Conservation (phyloP, 2,329 filamentous ascomycete species). For the Dothistroma pini region DNA sequence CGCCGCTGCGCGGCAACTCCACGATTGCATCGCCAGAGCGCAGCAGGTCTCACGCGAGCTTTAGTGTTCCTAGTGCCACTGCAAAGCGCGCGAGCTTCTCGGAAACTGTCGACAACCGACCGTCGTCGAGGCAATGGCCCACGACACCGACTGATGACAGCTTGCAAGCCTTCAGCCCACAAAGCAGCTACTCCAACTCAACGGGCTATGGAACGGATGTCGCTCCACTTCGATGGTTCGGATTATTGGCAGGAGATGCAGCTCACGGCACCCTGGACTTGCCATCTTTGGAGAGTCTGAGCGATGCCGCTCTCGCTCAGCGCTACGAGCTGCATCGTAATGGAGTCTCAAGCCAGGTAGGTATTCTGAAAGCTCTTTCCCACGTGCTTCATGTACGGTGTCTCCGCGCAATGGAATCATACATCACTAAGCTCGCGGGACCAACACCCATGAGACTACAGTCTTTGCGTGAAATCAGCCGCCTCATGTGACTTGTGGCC, state of each 20-base stretch:
- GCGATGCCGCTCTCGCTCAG: slow-evolving; percentile 25
- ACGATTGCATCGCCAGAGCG: slow-evolving; percentile 3
- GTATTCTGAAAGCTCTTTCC: not conserved
- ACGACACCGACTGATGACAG: slow-evolving; percentile 17
- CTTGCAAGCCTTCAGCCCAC: slow-evolving; percentile 24
- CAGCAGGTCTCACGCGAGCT: not conserved
- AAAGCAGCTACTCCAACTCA: slow-evolving; percentile 28
- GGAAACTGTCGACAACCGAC: slow-evolving; percentile 2
- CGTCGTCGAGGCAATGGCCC: slow-evolving; percentile 17
- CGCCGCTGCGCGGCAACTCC: not conserved
- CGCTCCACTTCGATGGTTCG: slow-evolving; percentile 50
- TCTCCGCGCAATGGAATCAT: not conserved
- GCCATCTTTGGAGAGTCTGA: slow-evolving; percentile 23
- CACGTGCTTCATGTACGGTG: not conserved
- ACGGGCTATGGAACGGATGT: slow-evolving; percentile 36
- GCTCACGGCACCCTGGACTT: slow-evolving; percentile 28
- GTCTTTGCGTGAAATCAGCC: not conserved
- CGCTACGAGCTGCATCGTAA: slow-evolving; percentile 23
- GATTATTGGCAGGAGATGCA: slow-evolving; percentile 46
- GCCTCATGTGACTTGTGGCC: not conserved
- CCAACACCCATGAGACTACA: not conserved
- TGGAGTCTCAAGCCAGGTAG: slow-evolving; percentile 9
- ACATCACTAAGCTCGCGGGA: not conserved
- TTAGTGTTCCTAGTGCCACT: not conserved
- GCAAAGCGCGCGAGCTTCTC: slow-evolving; percentile 10